Evolutionary conservation across 1,139 yeast species (phyloP), one percentile per base, ranked within the genome.

Genomic region (Entelexis sorbosivorans): DNA sequence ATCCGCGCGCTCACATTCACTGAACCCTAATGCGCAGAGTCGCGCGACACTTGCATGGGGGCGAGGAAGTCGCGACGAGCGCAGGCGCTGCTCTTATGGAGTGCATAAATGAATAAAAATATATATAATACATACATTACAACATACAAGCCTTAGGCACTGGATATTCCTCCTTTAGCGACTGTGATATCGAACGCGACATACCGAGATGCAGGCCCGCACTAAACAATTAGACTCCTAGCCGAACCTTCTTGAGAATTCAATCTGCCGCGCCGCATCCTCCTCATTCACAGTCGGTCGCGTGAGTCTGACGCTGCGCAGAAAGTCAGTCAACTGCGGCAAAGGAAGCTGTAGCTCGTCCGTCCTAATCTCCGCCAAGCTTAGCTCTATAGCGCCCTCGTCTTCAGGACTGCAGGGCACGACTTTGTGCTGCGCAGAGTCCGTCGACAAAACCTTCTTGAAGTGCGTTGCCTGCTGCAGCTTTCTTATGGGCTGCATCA

Each of bases 351-450:
- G 77, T 51, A 93, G 73, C 66, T 89, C 93, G 61, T 91, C 94
- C 9, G 95, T 83, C 47, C 78, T 93, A 44, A 93, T 77, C 56
- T 87, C 91, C 76, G 84, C 79, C 98, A 98, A 93, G 63, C 78
- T 80, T 86, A 84, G 82, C 65, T 93, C 99, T 44, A 69, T 66
- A 0, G 98, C 96, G 14, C 78, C 88, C 3, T 68, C 68, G 59
- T 87, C 96, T 14, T 98, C 98, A 0, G 99, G 99, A 0, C 97
- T 88, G 63, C 98, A 93, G 1, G 98, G 98, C 17, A 91, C 86
- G 49, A 79, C 74, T 64, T 78, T 76, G 64, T 66, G 58, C 26
- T 70, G 70, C 47, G 71, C 69, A 13, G 33, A 10, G 14, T 50
- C 53, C 6, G 17, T 19, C 3, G 58, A 51, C 16, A 64, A 65